Conservation (phyloP, 345 rosid species). For the Salix suchowensis region DNA sequence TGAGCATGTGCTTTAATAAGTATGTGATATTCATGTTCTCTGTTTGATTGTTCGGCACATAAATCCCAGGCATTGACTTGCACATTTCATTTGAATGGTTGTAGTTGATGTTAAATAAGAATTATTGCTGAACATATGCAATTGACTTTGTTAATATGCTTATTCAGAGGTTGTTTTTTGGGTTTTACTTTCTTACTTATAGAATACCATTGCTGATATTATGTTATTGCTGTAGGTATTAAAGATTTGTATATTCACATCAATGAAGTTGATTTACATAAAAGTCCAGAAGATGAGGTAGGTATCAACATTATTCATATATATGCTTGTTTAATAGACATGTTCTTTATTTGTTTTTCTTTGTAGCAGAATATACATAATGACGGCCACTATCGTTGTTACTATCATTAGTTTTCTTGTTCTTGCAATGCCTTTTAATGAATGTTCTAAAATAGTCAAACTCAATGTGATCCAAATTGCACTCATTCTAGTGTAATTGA, state of each 20-base stretch:
- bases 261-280: conserved; percentile 49
- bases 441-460: neutral
- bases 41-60: neutral
- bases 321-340: neutral
- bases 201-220: neutral
- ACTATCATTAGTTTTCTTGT: too few relatives aligned
- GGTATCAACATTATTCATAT: neutral
- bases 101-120: neutral
- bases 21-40: neutral
- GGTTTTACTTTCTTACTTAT: conserved; percentile 1
- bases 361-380: too few relatives aligned
- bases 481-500: neutral
- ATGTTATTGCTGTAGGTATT: conserved; percentile 50
- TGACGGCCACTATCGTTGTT: too few relatives aligned
- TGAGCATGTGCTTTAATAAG: neutral
- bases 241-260: conserved; percentile 49
- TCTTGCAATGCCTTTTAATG: neutral
- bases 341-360: neutral
- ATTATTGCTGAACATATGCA: neutral
- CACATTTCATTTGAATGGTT: neutral
- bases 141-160: neutral
- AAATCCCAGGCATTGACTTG: neutral
- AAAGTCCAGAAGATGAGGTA: conserved; percentile 78
- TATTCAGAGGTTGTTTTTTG: neutral
- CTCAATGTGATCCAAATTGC: neutral